phyloP scores from a whole-genome alignment of 257 asterid species.

The Leonotis leonurus region DNA sequence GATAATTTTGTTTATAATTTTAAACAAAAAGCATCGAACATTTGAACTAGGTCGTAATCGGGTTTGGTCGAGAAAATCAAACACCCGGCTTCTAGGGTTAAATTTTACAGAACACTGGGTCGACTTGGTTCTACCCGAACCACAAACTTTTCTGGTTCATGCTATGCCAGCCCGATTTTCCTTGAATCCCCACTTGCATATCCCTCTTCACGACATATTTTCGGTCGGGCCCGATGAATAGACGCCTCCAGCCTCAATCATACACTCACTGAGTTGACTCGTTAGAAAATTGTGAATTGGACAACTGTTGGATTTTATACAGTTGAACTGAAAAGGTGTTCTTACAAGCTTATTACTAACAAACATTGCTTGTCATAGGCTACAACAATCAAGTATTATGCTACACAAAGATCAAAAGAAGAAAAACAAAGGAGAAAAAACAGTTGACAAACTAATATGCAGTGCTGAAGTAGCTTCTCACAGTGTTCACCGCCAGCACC shows the following conservation, averaged over 20 bases:
- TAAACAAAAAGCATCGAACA: neutral
- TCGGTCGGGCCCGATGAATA: neutral
- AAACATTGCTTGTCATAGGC: neutral
- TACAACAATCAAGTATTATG: neutral
- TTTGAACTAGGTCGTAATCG: too few species aligned
- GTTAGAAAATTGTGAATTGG: too few species aligned
- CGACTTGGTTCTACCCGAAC: too few species aligned
- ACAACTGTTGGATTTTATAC: slow-evolving; percentile 10
- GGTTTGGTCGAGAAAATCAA: too few species aligned
- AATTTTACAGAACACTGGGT: too few species aligned
- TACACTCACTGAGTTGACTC: neutral
- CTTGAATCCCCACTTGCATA: neutral
- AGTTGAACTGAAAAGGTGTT: neutral
- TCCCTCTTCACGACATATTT: neutral
- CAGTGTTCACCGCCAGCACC: slow-evolving; percentile 45
- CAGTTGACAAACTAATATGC: slow-evolving; percentile 28
- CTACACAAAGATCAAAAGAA: neutral
- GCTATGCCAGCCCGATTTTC: neutral
- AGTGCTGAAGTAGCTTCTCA: slow-evolving; percentile 64
- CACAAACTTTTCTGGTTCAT: too few species aligned
- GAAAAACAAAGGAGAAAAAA: neutral
- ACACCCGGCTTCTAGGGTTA: too few species aligned
- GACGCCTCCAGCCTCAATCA: too few species aligned
- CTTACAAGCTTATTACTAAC: slow-evolving; percentile 3
- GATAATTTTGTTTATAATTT: too few species aligned